These are phyloP conservation scores for Arachis hypogaea DNA, from an alignment of 306 rosid genomes.

Conservation along the genomic window DNA sequence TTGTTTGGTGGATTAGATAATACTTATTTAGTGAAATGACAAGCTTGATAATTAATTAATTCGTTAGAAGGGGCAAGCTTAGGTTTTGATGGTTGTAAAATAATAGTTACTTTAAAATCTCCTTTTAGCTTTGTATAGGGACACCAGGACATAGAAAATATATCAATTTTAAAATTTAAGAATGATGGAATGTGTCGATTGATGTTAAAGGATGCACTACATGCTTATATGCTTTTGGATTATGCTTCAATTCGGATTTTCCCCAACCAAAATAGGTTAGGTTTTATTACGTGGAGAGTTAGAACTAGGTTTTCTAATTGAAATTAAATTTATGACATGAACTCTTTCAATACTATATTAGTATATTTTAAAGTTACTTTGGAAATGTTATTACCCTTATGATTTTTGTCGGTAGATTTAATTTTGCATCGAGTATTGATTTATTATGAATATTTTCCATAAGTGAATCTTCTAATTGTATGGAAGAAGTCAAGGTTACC, in stretches of 20 bases:
- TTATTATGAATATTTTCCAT: constrained; percentile 12
- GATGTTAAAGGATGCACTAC: constrained; percentile 36
- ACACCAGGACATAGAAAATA: too few relatives aligned
- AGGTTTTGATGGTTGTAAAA: too few relatives aligned
- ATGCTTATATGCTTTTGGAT: constrained; percentile 59
- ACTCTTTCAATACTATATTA: neutral
- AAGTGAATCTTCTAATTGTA: neutral
- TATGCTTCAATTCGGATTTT: constrained; percentile 73
- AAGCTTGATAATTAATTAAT: too few relatives aligned
- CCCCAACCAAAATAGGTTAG: constrained; percentile 75
- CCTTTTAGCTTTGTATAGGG: too few relatives aligned
- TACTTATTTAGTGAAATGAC: too few relatives aligned
- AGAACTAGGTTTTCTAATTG: constrained; percentile 27
- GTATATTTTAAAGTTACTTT: constrained; percentile 7
- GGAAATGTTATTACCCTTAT: constrained; percentile 2
- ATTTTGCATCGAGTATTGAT: constrained; percentile 25
- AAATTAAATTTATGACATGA: constrained; percentile 5
- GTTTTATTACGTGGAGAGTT: constrained; percentile 9
- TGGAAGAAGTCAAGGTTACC: too few relatives aligned
- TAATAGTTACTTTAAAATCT: too few relatives aligned
- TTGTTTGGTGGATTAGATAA: too few relatives aligned
- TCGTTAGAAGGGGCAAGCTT: too few relatives aligned
- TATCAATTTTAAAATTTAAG: too few relatives aligned
- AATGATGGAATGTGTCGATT: too few relatives aligned
- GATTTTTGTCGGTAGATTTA: constrained; percentile 28